phyloP scores from a whole-genome alignment of 2,329 filamentous ascomycete genomes.

The Fusarium armeniacum region DNA sequence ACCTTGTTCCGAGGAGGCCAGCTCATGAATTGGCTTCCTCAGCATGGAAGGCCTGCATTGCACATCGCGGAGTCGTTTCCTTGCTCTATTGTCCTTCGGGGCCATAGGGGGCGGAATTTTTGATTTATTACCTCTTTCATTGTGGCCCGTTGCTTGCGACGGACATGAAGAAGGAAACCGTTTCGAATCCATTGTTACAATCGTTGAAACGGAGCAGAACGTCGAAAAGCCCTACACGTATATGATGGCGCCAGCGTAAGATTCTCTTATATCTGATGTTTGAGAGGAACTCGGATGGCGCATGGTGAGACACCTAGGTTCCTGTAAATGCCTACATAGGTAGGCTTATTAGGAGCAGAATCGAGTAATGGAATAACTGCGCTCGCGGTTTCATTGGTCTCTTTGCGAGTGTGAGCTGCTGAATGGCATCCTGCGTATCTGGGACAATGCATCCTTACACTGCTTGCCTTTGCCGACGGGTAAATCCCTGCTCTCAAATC shows the following conservation, averaged over 20 bases:
- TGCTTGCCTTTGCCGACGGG: conserved; percentile 32
- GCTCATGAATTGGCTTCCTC: conserved; percentile 62
- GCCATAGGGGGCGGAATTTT: conserved; percentile 69
- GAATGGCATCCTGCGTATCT: conserved; percentile 38
- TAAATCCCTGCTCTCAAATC: conserved; percentile 8
- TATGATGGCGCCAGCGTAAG: background rate
- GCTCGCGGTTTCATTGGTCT: conserved; percentile 35
- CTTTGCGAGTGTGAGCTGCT: conserved; percentile 6
- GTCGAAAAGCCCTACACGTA: too few relatives aligned
- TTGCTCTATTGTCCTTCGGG: conserved; percentile 67
- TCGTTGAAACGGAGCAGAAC: too few relatives aligned
- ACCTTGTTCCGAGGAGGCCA: conserved; percentile 62
- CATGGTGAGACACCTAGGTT: conserved; percentile 33
- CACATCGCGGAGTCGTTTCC: conserved; percentile 65
- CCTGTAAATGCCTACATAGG: background rate
- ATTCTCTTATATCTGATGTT: background rate
- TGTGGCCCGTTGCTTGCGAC: conserved; percentile 55
- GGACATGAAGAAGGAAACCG: conserved; percentile 60
- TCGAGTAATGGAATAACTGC: conserved; percentile 22
- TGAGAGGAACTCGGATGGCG: background rate
- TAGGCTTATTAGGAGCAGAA: conserved; percentile 4
- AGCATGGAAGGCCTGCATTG: conserved; percentile 67
- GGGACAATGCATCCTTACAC: conserved; percentile 29
- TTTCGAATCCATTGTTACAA: background rate
- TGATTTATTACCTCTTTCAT: conserved; percentile 64